Base-by-base conservation (phyloP, 352 stramenopile species). In the Pythium coloratum region DNA sequence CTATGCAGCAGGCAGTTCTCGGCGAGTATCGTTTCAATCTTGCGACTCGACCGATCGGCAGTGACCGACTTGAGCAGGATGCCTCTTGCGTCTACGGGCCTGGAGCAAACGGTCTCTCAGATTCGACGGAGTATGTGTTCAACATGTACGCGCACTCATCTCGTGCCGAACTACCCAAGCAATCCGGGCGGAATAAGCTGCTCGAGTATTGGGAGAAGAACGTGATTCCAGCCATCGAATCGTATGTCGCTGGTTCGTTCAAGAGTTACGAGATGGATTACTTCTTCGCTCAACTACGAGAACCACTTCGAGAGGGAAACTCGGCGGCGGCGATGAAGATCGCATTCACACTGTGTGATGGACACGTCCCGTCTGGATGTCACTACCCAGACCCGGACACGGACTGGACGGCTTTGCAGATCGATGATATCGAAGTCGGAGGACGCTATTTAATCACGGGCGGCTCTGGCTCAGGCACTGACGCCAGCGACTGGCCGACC, bases 231-330 rank as follows among this genome's bases (percentile, higher is more conserved):
- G 84, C 86, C 24, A 92, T 94, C 55, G 81, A 94, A 59, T 86
- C 81, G 28, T 94, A 94, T 46, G 86, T 94, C 9, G 76, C 82
- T 2, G 86, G 86, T 0, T 94, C 86, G 14, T 94, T 94, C 63
- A 94, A 94, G 67, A 90, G 78, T 47, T 94, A 94, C 60, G 86
- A 94, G 61, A 94, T 94, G 86, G 84, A 94, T 38, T 94, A 94
- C 40, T 94, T 94, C 55, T 94, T 94, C 59, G 86, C 86, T 7
- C 86, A 94, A 55, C 62, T 94, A 18, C 82, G 86, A 42, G 86
- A 94, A 51, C 86, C 86, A 3, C 62, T 94, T 34, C 72, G 86
- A 30, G 83, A 94, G 77, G 86, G 86, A 12, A 92, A 94, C 40
- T 77, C 79, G 2, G 79, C 84, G 3, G 86, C 86, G 26, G 86